Percentiles rank a stretch among this genome's conserved stretches.
phyloP scores from a whole-genome alignment of 106 monocot species.

The Vanilla planifolia region DNA sequence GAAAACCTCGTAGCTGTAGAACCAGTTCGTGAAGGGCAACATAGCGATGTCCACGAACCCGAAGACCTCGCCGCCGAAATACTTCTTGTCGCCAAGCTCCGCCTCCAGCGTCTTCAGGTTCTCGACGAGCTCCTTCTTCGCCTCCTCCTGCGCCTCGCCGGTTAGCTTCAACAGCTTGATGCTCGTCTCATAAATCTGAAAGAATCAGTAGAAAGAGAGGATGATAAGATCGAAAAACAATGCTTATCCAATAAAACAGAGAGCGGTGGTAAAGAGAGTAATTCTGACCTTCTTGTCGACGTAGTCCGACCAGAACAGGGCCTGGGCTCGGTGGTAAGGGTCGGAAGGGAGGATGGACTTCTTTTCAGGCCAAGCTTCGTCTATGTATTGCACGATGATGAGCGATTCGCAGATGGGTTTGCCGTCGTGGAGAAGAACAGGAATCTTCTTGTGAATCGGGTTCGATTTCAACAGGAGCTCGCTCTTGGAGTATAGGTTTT shows the following conservation, averaged over 20 bases:
- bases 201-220: no score
- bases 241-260: no score
- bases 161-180: constrained; percentile 25
- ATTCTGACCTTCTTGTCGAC: constrained; percentile 20
- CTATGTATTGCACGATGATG: constrained; percentile 38
- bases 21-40: constrained; percentile 23
- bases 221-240: background rate
- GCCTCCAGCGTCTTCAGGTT: constrained; percentile 32
- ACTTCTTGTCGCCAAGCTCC: constrained; percentile 42
- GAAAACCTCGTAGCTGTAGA: constrained; percentile 16
- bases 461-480: constrained; percentile 23
- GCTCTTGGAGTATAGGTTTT: constrained; percentile 28
- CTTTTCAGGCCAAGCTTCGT: constrained; percentile 22
- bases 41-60: constrained; percentile 25
- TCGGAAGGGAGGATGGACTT: constrained; percentile 18
- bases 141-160: constrained; percentile 33
- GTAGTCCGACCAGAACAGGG: constrained; percentile 25
- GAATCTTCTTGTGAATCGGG: constrained; percentile 36
- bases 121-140: constrained; percentile 39
- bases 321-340: constrained; percentile 13
- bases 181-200: constrained; percentile 15
- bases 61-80: constrained; percentile 34
- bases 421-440: constrained; percentile 41
- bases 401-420: constrained; percentile 38
- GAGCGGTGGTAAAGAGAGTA: no score